Conservation (phyloP, 1,139 yeast genomes). For the Protomyces gravidus region DNA sequence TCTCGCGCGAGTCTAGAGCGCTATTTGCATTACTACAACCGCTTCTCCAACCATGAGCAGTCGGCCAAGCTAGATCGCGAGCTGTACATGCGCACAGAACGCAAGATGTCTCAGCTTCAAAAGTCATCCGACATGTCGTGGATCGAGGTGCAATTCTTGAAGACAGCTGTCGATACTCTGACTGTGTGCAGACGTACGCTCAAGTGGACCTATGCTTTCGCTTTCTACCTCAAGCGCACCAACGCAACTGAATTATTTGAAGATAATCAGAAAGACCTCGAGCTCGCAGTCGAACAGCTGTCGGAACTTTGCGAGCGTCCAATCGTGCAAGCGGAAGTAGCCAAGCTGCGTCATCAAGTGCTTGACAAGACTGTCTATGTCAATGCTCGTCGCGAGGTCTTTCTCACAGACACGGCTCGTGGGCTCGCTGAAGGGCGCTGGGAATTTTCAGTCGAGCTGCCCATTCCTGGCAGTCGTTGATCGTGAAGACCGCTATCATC, state of each 20-base stretch:
- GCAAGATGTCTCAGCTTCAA: constrained; percentile 62
- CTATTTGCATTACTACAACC: constrained; percentile 71
- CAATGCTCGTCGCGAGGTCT: constrained; percentile 39
- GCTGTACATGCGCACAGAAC: constrained; percentile 59
- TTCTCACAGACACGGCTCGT: constrained; percentile 41
- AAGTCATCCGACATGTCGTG: constrained; percentile 65
- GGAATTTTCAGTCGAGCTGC: constrained; percentile 35
- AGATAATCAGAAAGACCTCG: constrained; percentile 66
- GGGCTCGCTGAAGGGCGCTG: constrained; percentile 42
- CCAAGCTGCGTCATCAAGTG: constrained; percentile 39
- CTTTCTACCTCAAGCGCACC: constrained; percentile 58
- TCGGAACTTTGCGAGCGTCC: constrained; percentile 58
- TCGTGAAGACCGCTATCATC: no score
- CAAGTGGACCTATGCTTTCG: constrained; percentile 88
- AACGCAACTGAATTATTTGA: constrained; percentile 55
- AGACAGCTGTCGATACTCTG: constrained; percentile 63
- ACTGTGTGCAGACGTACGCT: constrained; percentile 69
- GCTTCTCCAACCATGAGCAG: constrained; percentile 71
- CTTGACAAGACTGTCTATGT: constrained; percentile 44
- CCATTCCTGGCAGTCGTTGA: not conserved
- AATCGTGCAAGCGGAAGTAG: constrained; percentile 37
- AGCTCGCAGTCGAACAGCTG: constrained; percentile 70
- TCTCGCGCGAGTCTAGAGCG: constrained; percentile 51
- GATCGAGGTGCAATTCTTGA: constrained; percentile 81
- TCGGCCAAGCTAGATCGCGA: constrained; percentile 71